A percentile compares a stretch with the other conserved stretches of the same genome.
These are phyloP conservation scores for Sphaceloma murrayae DNA, from an alignment of 2,329 filamentous ascomycete genomes.

Conservation along the genomic window DNA sequence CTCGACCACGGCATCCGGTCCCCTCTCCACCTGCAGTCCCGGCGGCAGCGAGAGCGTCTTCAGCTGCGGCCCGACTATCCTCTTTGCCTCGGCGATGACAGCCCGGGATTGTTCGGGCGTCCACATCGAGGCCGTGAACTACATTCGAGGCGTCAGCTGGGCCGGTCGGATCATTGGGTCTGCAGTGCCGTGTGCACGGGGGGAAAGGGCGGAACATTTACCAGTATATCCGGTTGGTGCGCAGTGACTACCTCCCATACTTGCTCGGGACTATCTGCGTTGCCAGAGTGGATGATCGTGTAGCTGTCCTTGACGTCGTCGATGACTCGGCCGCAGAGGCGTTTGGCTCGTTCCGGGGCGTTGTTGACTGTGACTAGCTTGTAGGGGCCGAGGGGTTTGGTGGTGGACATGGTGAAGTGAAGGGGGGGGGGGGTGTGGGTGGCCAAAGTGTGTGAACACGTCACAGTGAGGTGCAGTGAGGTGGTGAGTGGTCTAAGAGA, in stretches of 20 bases:
- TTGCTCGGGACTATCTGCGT: conserved; percentile 54
- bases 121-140: conserved; percentile 56
- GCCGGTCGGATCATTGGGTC: too few species aligned
- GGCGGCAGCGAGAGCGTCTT: conserved; percentile 46
- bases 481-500: too few species aligned
- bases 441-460: too few species aligned
- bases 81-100: conserved; percentile 38
- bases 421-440: background rate
- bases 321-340: conserved; percentile 51
- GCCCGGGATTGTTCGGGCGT: conserved; percentile 39
- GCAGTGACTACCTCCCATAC: conserved; percentile 46
- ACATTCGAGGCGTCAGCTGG: too few species aligned
- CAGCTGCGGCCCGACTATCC: conserved; percentile 38
- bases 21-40: conserved; percentile 44
- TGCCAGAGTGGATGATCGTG: conserved; percentile 52
- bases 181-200: background rate
- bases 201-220: conserved; percentile 27
- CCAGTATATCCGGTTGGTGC: conserved; percentile 46
- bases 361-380: conserved; percentile 60
- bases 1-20: conserved; percentile 48
- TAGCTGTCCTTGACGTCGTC: conserved; percentile 55
- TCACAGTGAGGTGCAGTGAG: too few species aligned
- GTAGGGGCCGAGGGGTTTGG: conserved; percentile 42
- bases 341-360: conserved; percentile 54
- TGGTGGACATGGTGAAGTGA: background rate